Base-by-base conservation (phyloP, 2,329 filamentous ascomycete species). In the Neofusicoccum umdonicola region DNA sequence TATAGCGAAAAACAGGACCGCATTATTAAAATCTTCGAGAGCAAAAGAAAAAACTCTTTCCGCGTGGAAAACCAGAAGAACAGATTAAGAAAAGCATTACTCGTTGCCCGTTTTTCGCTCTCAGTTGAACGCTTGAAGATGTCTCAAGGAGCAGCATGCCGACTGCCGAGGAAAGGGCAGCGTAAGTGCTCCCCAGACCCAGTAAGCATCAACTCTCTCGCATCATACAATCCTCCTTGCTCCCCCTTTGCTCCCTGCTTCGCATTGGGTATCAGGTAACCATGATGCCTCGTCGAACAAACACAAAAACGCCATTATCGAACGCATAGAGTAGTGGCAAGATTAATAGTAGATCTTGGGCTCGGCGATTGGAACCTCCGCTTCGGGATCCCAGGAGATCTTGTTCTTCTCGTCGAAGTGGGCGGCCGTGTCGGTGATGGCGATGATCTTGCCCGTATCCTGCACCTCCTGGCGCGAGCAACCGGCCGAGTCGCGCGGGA, bases 361-460 rank as follows among this genome's bases (percentile, higher is more conserved):
- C 44, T 64, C 62, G 9, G 62, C 62, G 39, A 64, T 64, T n/a
- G 62, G 62, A 4, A 64, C 62, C 42, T 57, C 51, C 9, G 51
- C 62, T 41, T 48, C 52, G 13, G 62, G 63, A 52, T 65, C 54
- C 63, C 63, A 65, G 34, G 76, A 72, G 50, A 82, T 71, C 67
- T 76, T 78, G 27, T 78, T 79, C 71, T 82, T 77, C 68, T 80
- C 79, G 66, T 82, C 76, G 47, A 82, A 74, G n/a, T 70, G 69
- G 15, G 80, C 80, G 50, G 77, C 78, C 52, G 81, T 79, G 62
- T 82, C 80, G 6, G 80, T 81, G 4, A 79, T 79, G 27, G 70
- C 54, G 12, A 83, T 66, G 42, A 65, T n/a, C 57, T 65, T 62
- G 0, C 74, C 73, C 4, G 76, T 72, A n/a, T 73, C 74, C 63